Evolutionary conservation across 2,329 filamentous ascomycete species (phyloP), one percentile per base, ranked within the genome.

Genomic region (Aspergillus tanneri): DNA sequence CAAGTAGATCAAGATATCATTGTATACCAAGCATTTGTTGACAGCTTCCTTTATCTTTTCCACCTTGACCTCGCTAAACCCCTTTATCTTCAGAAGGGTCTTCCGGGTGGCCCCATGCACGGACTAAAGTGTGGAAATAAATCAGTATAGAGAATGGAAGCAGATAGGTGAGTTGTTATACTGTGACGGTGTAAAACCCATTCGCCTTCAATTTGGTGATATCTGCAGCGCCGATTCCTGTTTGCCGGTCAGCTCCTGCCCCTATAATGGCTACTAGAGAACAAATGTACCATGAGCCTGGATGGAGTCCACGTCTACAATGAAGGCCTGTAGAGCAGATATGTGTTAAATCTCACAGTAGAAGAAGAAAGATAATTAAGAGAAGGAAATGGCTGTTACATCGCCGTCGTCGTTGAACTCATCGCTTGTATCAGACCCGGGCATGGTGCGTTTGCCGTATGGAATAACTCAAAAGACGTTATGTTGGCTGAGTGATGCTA

Each of bases 31-130:
- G 50, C 79, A 82, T 64, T 85, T 85, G 37, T 75, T 74, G 45
- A 83, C 77, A 40, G 84, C 84, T 56, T 87, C 84, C 61, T 85
- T 86, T 62, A 87, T 77, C 65, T 86, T 87, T 54, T 87, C 84
- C 3, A 86, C 84, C 65, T 87, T 87, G 60, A 82, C 75, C 62
- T 86, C 84, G 48, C 83, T 86, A 66, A 86, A 85, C 7, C 84
- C 84, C 60, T 85, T 86, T 65, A 87, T 86, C 63, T 82, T 86
- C 44, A 82, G 68, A 12, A 87, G 72, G 14, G 74, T 80, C 58
- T 77, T 80, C 43, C 80, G 77, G 34, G 81, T 84, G 12, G 81
- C 79, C 12, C 76, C 72, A 54, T 83, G 77, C 27, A 86, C 80
- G 36, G 79, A 79, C 81, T 84, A 47, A 37, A 39, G n/a, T 38